These are phyloP conservation scores for Citrus cavaleriei DNA, from an alignment of 345 rosid species.

Conservation along the genomic window DNA sequence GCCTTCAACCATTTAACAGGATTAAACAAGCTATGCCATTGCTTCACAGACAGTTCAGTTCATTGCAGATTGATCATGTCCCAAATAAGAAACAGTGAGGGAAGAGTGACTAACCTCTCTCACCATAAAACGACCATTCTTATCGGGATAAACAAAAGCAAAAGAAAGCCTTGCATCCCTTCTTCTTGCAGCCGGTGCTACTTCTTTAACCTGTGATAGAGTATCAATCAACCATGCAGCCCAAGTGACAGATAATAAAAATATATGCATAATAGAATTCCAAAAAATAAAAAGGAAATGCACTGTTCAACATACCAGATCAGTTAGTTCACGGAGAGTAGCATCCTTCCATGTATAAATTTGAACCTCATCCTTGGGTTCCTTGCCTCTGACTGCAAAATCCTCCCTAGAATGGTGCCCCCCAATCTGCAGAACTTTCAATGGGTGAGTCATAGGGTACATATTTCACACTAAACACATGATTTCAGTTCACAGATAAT, in stretches of 20 bases:
- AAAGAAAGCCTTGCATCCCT: slow-evolving; percentile 86
- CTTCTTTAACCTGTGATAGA: slow-evolving; percentile 73
- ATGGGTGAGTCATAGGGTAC: background rate
- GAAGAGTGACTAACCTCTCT: slow-evolving; percentile 49
- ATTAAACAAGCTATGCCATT: background rate
- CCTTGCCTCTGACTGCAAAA: slow-evolving; percentile 94
- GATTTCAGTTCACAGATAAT: background rate
- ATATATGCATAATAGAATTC: background rate
- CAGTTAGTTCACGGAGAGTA: slow-evolving; percentile 79
- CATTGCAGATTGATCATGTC: background rate
- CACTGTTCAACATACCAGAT: slow-evolving; percentile 48
- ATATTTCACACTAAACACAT: background rate
- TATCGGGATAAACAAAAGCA: slow-evolving; percentile 89
- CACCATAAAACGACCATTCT: slow-evolving; percentile 65
- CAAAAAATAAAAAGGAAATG: background rate
- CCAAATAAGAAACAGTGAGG: background rate
- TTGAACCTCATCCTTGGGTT: slow-evolving; percentile 94
- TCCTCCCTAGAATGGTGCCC: slow-evolving; percentile 80
- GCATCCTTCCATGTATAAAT: slow-evolving; percentile 99
- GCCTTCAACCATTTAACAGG: background rate
- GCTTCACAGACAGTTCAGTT: background rate
- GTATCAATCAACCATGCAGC: background rate
- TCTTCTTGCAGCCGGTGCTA: slow-evolving; percentile 86
- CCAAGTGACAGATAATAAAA: background rate
- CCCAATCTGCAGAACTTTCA: slow-evolving; percentile 51